phyloP scores from a whole-genome alignment of 306 rosid genomes.

The Citrullus amarus region DNA sequence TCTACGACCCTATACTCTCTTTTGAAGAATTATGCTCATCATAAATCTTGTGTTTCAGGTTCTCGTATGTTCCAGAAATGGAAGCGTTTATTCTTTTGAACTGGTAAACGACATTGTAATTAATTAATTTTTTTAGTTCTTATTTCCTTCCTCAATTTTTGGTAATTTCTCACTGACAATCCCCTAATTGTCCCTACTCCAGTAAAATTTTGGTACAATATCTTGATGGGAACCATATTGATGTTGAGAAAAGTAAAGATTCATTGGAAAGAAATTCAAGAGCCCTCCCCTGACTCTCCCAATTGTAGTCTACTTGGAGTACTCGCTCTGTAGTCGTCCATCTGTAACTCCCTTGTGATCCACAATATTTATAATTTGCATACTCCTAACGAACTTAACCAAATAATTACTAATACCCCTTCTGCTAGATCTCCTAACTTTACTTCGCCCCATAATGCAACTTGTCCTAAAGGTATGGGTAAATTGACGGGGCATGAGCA shows the following conservation, averaged over 20 bases:
- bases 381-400: not conserved
- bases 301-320: not conserved
- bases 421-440: not conserved
- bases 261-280: not conserved
- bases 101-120: slow-evolving; percentile 30
- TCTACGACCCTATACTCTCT: not conserved
- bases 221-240: not conserved
- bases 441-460: not conserved
- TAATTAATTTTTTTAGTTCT: not conserved
- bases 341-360: not conserved
- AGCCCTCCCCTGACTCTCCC: not conserved
- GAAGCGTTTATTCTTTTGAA: slow-evolving; percentile 58
- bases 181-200: not conserved
- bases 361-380: not conserved
- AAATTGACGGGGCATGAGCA: not conserved
- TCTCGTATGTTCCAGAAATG: slow-evolving; percentile 69
- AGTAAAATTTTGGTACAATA: not conserved
- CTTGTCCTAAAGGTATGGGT: not conserved
- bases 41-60: slow-evolving; percentile 30
- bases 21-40: not conserved
- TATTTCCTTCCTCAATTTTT: not conserved
- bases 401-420: not conserved
- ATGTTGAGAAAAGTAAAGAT: not conserved
- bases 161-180: not conserved
- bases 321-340: not conserved